phyloP scores from a whole-genome alignment of 2,329 filamentous ascomycete species.

The Cercospora canescens region DNA sequence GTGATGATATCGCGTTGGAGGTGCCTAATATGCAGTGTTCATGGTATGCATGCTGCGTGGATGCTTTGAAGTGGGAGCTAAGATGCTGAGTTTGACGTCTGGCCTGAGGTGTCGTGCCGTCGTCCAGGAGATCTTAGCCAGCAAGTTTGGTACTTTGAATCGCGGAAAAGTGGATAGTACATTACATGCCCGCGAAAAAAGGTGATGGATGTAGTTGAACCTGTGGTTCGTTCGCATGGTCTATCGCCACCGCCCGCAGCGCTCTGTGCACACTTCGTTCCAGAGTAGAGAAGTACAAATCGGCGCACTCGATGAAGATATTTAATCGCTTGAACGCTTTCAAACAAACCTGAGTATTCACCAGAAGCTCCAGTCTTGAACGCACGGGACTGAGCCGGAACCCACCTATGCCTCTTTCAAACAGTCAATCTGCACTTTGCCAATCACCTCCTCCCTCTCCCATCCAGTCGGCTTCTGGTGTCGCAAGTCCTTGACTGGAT shows the following conservation, averaged over 20 bases:
- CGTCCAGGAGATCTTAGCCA: no score
- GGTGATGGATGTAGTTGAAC: neutral
- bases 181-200: neutral
- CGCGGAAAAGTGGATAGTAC: no score
- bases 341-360: neutral
- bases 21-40: no score
- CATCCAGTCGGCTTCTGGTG: conserved; percentile 71
- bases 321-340: neutral
- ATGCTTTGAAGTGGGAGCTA: no score
- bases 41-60: no score
- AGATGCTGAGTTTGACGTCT: no score
- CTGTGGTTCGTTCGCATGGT: neutral
- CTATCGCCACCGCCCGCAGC: neutral
- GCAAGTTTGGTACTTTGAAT: no score
- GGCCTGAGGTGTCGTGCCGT: no score
- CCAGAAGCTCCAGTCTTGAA: no score
- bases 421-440: neutral
- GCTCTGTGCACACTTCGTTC: neutral
- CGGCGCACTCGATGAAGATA: neutral
- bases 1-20: no score
- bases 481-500: conserved; percentile 68
- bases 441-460: conserved; percentile 79
- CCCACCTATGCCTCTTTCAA: neutral
- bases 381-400: no score
- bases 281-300: neutral